Conservation (phyloP, 495 filamentous ascomycete species). For the Barbatosphaeria neglecta region DNA sequence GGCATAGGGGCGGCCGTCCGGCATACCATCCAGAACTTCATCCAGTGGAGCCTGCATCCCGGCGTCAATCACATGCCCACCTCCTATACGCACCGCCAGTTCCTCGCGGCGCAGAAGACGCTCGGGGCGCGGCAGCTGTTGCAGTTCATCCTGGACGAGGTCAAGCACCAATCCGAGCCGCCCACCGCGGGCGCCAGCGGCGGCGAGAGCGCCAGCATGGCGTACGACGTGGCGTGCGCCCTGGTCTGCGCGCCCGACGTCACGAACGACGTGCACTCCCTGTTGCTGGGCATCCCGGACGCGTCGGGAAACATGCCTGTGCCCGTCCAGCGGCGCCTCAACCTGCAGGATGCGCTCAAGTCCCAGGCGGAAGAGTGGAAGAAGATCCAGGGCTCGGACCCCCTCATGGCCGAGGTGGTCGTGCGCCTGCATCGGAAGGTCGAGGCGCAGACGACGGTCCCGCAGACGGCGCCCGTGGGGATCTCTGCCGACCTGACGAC, state of each 20-base stretch:
- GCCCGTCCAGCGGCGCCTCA: slow-evolving; percentile 19
- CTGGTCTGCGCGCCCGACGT: slow-evolving; percentile 62
- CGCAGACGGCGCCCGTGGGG: slow-evolving; percentile 17
- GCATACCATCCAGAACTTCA: slow-evolving; percentile 53
- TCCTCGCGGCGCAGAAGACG: slow-evolving; percentile 53
- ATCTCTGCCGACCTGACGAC: slow-evolving; percentile 15
- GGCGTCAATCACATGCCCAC: slow-evolving; percentile 55
- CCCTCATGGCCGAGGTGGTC: slow-evolving; percentile 52
- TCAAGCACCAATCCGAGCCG: slow-evolving; percentile 36
- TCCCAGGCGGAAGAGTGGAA: slow-evolving; percentile 50
- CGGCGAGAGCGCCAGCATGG: slow-evolving; percentile 43
- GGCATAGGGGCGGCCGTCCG: slow-evolving; percentile 53
- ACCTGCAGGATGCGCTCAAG: slow-evolving; percentile 62
- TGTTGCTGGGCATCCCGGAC: slow-evolving; percentile 11
- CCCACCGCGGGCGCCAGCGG: background rate
- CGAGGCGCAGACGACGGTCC: slow-evolving; percentile 41
- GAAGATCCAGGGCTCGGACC: slow-evolving; percentile 48
- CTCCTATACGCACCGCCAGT: slow-evolving; percentile 68
- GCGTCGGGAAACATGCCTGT: slow-evolving; percentile 11
- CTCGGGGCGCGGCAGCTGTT: slow-evolving; percentile 58
- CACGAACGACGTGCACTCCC: slow-evolving; percentile 32
- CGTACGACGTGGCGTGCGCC: slow-evolving; percentile 62
- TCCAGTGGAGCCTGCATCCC: slow-evolving; percentile 59
- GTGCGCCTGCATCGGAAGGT: slow-evolving; percentile 67
- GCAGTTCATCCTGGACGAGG: slow-evolving; percentile 53